phyloP scores from a whole-genome alignment of 1,284 basidiomycete species.

The Apiotrichum sp. region DNA sequence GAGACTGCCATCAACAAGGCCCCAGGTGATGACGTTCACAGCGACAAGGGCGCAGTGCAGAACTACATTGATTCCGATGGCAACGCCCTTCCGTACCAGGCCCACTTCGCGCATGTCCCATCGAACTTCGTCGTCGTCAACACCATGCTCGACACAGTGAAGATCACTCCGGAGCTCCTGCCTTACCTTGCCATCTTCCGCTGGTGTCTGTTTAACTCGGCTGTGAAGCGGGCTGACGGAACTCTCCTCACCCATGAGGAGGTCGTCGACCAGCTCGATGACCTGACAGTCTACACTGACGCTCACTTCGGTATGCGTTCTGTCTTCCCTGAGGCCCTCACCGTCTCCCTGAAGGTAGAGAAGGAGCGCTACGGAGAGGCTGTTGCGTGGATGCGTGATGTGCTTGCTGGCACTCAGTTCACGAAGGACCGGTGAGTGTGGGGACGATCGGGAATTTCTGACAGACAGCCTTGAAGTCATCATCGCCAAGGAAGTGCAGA shows the following conservation, averaged over 20 bases:
- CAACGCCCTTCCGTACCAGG: constrained; percentile 69
- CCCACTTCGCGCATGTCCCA: constrained; percentile 85
- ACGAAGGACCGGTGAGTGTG: constrained; percentile 59
- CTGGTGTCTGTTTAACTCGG: constrained; percentile 81
- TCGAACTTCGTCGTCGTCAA: constrained; percentile 86
- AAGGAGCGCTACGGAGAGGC: constrained; percentile 71
- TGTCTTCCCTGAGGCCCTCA: constrained; percentile 68
- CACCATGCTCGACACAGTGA: constrained; percentile 68
- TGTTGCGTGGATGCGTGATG: constrained; percentile 80
- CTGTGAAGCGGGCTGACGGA: constrained; percentile 67
- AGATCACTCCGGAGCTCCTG: constrained; percentile 64
- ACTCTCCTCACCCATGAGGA: constrained; percentile 74
- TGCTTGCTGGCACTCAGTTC: constrained; percentile 78
- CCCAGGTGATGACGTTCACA: constrained; percentile 16
- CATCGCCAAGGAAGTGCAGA: constrained; percentile 83
- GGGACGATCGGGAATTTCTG: neutral
- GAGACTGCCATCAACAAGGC: constrained; percentile 54
- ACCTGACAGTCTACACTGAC: constrained; percentile 79
- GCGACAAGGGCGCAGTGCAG: constrained; percentile 49
- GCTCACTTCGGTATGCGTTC: constrained; percentile 63
- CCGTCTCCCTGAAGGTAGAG: constrained; percentile 79
- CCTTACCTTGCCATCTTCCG: constrained; percentile 82
- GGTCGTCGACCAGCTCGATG: constrained; percentile 82
- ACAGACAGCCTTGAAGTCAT: constrained; percentile 60
- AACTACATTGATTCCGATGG: constrained; percentile 68